Percentiles rank a stretch among this genome's conserved stretches.
Evolutionary conservation across 2,329 filamentous ascomycete genomes (phyloP).

Genomic region (Cucurbitaria berberidis): DNA sequence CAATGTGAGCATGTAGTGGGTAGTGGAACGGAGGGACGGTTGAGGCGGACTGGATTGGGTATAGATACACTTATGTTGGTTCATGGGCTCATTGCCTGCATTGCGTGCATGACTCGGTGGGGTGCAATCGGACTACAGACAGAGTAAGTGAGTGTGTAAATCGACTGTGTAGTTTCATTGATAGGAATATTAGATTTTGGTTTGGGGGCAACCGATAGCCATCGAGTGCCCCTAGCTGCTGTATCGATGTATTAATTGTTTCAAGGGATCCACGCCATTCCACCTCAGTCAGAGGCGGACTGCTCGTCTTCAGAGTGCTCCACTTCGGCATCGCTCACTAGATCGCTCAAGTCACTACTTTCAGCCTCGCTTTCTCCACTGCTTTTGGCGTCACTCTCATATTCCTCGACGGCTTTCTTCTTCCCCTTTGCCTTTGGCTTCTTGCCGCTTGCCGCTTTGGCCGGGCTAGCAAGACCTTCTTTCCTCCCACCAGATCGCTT

Average conservation of each 20-base stretch:
- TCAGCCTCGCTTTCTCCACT: constrained; percentile 23
- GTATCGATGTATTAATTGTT: too few species aligned
- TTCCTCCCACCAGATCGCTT: constrained; percentile 63
- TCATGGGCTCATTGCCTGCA: background rate
- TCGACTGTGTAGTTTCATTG: too few species aligned
- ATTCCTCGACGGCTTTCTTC: constrained; percentile 21
- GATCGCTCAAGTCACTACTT: constrained; percentile 27
- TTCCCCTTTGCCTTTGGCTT: constrained; percentile 21
- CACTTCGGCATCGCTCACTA: constrained; percentile 36
- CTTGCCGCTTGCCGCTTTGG: constrained; percentile 20
- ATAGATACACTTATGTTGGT: too few species aligned
- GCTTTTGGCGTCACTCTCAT: constrained; percentile 35
- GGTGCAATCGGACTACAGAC: too few species aligned
- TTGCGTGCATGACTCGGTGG: background rate
- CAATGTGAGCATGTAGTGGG: too few species aligned
- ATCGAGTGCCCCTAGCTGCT: too few species aligned
- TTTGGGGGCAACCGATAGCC: too few species aligned
- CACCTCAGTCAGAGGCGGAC: background rate
- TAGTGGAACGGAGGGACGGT: too few species aligned
- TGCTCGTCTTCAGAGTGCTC: constrained; percentile 14
- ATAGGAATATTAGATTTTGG: too few species aligned
- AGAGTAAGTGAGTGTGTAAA: too few species aligned
- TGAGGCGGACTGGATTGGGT: too few species aligned
- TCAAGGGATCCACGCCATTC: too few species aligned
- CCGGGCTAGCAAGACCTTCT: constrained; percentile 30